Evolutionary conservation across 1,139 yeast species (phyloP).

Genomic region (Magnusiomyces magnusii): DNA sequence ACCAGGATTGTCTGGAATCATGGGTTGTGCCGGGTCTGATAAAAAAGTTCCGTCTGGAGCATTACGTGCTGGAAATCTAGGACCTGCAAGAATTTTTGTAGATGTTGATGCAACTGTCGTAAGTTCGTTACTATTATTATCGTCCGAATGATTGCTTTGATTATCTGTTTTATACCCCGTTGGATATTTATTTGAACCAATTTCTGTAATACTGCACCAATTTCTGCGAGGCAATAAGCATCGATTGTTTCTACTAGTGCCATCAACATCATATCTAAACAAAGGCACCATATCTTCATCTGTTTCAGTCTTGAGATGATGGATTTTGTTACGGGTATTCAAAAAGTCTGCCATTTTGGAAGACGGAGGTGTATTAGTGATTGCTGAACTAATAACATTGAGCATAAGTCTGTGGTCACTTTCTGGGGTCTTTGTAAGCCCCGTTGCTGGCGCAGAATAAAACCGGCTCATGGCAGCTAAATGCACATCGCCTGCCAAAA

Average conservation of each 20-base stretch:
- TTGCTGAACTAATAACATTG: constrained; percentile 83
- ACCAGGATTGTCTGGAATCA: constrained; percentile 37
- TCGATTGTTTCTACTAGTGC: constrained; percentile 44
- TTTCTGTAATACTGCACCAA: constrained; percentile 42
- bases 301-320: constrained; percentile 53
- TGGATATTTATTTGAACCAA: background rate
- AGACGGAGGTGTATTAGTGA: constrained; percentile 90
- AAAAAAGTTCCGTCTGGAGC: background rate
- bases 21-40: background rate
- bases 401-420: constrained; percentile 69
- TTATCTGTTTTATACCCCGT: background rate
- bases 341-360: constrained; percentile 67
- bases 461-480: constrained; percentile 77
- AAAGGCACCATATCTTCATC: constrained; percentile 77
- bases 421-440: constrained; percentile 30
- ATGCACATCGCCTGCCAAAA: constrained; percentile 91
- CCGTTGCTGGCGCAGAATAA: constrained; percentile 38
- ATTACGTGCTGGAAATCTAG: background rate
- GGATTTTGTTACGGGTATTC: constrained; percentile 59
- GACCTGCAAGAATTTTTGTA: background rate
- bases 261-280: constrained; percentile 57
- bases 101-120: too few species aligned
- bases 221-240: constrained; percentile 73
- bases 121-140: too few species aligned
- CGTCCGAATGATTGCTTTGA: too few species aligned